Percentiles rank a stretch among this genome's conserved stretches.
Evolutionary conservation across 1,284 basidiomycete genomes (phyloP).

Genomic region (Mrakiaceae sp.): DNA sequence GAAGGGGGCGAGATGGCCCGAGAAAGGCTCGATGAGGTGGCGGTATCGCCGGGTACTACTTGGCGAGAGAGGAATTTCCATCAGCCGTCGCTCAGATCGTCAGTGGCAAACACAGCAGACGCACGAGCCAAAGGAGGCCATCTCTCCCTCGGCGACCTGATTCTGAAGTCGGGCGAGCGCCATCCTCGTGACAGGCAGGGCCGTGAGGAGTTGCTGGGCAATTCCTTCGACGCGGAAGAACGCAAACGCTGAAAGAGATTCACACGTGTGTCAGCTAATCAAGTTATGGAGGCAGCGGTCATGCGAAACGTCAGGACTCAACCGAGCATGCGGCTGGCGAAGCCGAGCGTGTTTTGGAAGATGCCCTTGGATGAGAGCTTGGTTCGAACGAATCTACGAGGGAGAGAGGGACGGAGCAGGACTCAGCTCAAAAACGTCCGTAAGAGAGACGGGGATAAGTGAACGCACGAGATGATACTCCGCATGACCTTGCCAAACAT

Average conservation of each 20-base stretch:
- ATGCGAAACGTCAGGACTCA: constrained; percentile 9
- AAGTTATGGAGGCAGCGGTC: neutral
- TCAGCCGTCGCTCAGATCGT: constrained; percentile 8
- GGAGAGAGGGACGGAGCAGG: too few relatives aligned
- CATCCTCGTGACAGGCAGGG: constrained; percentile 37
- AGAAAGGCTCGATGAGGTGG: constrained; percentile 18
- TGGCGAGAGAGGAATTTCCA: constrained; percentile 3
- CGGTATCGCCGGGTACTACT: neutral
- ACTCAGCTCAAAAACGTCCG: too few relatives aligned
- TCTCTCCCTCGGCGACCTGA: neutral
- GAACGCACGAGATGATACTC: constrained; percentile 36
- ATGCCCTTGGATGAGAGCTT: constrained; percentile 33
- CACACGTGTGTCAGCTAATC: neutral
- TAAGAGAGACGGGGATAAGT: too few relatives aligned
- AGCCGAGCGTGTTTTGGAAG: constrained; percentile 42
- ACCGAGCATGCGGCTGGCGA: constrained; percentile 39
- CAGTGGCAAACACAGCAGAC: neutral
- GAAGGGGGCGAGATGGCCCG: constrained; percentile 29
- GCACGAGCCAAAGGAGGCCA: neutral
- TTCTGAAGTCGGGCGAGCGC: constrained; percentile 33
- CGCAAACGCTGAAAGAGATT: constrained; percentile 32
- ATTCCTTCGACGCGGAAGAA: constrained; percentile 43
- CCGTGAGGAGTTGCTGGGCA: constrained; percentile 38
- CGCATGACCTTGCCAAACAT: constrained; percentile 36
- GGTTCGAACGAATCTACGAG: neutral